These are phyloP conservation scores for Phlyctochytrium planicorne DNA, from an alignment of 192 early-diverging fungal species.

Conservation along the genomic window DNA sequence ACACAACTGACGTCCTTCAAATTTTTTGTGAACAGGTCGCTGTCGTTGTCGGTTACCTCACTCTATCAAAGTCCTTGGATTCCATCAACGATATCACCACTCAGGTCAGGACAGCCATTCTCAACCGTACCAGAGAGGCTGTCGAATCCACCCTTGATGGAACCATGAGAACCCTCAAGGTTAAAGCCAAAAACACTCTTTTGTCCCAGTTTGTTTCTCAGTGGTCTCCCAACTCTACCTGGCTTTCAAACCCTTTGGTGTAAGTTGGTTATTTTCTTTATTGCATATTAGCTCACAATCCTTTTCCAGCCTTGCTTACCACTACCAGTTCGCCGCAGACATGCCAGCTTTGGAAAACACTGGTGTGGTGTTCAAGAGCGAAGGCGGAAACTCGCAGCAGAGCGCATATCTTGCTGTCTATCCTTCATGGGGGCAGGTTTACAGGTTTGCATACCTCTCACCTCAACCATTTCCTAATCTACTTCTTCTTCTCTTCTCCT, in stretches of 20 bases:
- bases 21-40: background rate
- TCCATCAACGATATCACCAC: conserved; percentile 3
- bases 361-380: background rate
- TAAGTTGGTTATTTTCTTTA: background rate
- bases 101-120: background rate
- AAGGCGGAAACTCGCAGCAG: background rate
- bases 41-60: conserved; percentile 1
- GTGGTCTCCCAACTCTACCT: background rate
- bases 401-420: background rate
- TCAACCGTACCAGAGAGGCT: background rate
- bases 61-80: background rate
- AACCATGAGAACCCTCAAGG: background rate
- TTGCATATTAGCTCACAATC: background rate
- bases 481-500: background rate
- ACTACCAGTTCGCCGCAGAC: background rate
- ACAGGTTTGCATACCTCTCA: too few relatives aligned
- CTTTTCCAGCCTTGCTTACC: conserved; percentile 1
- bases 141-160: background rate
- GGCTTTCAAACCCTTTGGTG: background rate
- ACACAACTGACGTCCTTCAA: background rate
- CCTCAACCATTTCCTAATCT: background rate
- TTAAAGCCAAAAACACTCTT: background rate
- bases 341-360: background rate
- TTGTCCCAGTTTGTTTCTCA: background rate
- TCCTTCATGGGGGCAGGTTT: background rate